phyloP scores from a whole-genome alignment of 2,329 filamentous ascomycete genomes.

The Arthrobotrys sinensis region DNA sequence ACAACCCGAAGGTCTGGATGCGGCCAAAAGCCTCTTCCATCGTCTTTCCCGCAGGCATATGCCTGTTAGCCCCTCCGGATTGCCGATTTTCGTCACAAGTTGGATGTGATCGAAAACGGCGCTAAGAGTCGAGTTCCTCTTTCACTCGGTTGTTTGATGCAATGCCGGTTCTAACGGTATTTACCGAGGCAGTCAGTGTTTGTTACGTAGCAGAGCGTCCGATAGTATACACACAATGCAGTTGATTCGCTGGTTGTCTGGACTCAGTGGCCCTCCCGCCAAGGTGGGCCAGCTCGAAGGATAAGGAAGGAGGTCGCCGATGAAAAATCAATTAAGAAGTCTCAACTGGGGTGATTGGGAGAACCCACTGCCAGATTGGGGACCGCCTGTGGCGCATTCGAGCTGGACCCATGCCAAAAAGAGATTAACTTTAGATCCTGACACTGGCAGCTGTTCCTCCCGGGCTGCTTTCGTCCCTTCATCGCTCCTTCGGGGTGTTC shows the following conservation, averaged over 20 bases:
- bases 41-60: conserved; percentile 41
- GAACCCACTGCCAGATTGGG: conserved; percentile 39
- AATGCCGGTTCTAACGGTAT: conserved; percentile 61
- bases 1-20: conserved; percentile 59
- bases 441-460: conserved; percentile 43
- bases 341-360: conserved; percentile 49
- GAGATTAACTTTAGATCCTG: conserved; percentile 60
- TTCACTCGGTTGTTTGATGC: conserved; percentile 41
- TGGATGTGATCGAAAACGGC: conserved; percentile 40
- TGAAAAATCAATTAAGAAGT: conserved; percentile 42
- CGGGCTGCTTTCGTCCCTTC: conserved; percentile 45
- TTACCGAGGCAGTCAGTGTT: conserved; percentile 56
- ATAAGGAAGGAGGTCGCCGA: conserved; percentile 58
- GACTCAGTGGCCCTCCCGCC: conserved; percentile 10
- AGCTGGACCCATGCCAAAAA: conserved; percentile 47
- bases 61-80: conserved; percentile 34
- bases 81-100: conserved; percentile 35
- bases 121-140: conserved; percentile 47
- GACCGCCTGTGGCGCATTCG: conserved; percentile 45
- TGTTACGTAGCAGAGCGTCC: conserved; percentile 32
- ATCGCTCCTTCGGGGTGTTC: conserved; percentile 24
- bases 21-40: conserved; percentile 47
- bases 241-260: conserved; percentile 15
- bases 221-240: neutral
- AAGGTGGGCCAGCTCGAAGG: conserved; percentile 23